A percentile compares a stretch with the other conserved stretches of the same genome.
phyloP scores from a whole-genome alignment of 2,329 filamentous ascomycete species.

The Hypoxylon sp. region DNA sequence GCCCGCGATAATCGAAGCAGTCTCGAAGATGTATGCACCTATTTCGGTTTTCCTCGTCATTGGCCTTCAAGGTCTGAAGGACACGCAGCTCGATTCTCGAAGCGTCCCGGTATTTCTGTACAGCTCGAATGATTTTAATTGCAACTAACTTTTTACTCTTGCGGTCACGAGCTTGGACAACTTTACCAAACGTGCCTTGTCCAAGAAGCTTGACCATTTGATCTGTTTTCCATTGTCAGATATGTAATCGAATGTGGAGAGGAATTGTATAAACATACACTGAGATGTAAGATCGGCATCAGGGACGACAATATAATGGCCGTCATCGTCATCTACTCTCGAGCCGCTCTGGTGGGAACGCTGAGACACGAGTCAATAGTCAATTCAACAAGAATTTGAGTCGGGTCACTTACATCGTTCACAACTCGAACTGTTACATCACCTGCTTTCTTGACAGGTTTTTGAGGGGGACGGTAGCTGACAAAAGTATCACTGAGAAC shows the following conservation, averaged over 20 bases:
- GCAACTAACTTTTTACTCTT: constrained; percentile 84
- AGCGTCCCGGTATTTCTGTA: constrained; percentile 98
- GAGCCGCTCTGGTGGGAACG: constrained; percentile 64
- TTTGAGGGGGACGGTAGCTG: constrained; percentile 87
- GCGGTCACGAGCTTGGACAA: constrained; percentile 91
- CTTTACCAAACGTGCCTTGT: constrained; percentile 98
- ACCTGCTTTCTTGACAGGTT: constrained; percentile 90
- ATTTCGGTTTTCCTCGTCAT: constrained; percentile 92
- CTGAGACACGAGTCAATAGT: constrained; percentile 41
- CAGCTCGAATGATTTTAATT: constrained; percentile 97
- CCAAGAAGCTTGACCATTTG: constrained; percentile 90
- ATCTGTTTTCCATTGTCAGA: constrained; percentile 68
- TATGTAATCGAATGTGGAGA: background rate
- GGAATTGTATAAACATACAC: constrained; percentile 73
- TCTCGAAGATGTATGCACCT: constrained; percentile 97
- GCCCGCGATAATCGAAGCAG: constrained; percentile 96
- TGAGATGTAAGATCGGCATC: constrained; percentile 88
- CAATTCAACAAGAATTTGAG: background rate
- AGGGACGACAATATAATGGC: constrained; percentile 94
- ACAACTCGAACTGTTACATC: constrained; percentile 78
- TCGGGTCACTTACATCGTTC: constrained; percentile 69
- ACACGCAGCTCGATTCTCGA: constrained; percentile 95
- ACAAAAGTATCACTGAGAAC: constrained; percentile 78
- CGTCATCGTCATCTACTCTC: constrained; percentile 95
- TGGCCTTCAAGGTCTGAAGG: constrained; percentile 89